Evolutionary conservation across 2,329 filamentous ascomycete genomes (phyloP).

Genomic region (Colletotrichum limetticola): DNA sequence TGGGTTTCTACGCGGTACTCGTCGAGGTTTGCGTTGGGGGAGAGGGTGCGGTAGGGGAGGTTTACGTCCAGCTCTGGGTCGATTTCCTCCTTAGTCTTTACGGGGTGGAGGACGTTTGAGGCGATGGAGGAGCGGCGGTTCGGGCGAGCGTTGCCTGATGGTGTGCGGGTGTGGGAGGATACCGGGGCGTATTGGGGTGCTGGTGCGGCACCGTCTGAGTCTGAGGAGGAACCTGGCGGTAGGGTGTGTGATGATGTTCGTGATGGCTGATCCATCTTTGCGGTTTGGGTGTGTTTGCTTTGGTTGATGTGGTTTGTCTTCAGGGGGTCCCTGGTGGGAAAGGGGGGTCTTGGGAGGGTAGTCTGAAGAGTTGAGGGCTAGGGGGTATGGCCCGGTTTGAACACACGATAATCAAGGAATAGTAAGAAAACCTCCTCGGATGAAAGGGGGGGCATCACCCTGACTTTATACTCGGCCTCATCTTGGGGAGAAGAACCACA

Average conservation of each 20-base stretch:
- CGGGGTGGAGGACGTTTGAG: conserved; percentile 32
- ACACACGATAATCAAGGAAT: background rate
- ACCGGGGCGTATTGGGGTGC: conserved; percentile 22
- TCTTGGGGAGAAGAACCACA: background rate
- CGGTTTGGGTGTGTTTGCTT: background rate
- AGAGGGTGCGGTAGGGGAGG: conserved; percentile 74
- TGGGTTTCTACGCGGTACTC: conserved; percentile 75
- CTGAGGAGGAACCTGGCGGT: conserved; percentile 17
- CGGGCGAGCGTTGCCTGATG: background rate
- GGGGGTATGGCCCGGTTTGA: conserved; percentile 1
- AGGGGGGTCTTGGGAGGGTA: background rate
- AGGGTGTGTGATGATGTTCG: conserved; percentile 22
- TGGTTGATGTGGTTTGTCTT: background rate
- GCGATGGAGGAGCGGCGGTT: conserved; percentile 39
- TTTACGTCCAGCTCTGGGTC: conserved; percentile 59
- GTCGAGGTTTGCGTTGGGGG: conserved; percentile 67
- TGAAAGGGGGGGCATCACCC: background rate
- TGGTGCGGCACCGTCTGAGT: background rate
- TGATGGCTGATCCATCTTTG: conserved; percentile 21
- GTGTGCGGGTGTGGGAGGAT: background rate
- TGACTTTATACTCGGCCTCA: conserved; percentile 14
- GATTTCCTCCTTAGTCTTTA: conserved; percentile 50
- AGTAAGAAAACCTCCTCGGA: background rate
- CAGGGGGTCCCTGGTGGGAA: background rate
- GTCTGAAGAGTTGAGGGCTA: background rate